Evolutionary conservation across 192 early-diverging fungal genomes (phyloP).

Genomic region (Pilaira anomala): DNA sequence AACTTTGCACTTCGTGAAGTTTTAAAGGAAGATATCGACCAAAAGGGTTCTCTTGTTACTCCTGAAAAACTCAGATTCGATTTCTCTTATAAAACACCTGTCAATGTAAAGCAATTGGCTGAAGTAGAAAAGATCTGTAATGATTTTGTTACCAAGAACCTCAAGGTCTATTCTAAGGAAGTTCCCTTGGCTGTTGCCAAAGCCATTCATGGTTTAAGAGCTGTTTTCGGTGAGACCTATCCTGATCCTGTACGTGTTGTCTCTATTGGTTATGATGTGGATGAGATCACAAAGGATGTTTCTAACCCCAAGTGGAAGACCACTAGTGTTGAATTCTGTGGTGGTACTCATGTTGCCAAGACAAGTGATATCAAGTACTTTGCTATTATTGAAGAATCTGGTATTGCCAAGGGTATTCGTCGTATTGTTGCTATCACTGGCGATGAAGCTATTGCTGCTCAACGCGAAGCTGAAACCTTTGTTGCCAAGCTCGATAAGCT

Average conservation of each 20-base stretch:
- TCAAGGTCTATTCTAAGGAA: slow-evolving; percentile 77
- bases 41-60: slow-evolving; percentile 94
- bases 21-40: slow-evolving; percentile 76
- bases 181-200: slow-evolving; percentile 79
- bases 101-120: slow-evolving; percentile 64
- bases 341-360: slow-evolving; percentile 92
- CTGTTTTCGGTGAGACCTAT: slow-evolving; percentile 97
- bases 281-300: slow-evolving; percentile 79
- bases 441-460: slow-evolving; percentile 75
- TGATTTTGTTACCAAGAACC: slow-evolving; percentile 71
- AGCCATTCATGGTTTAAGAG: slow-evolving; percentile 87
- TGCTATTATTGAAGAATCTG: slow-evolving; percentile 82
- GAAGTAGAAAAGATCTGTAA: slow-evolving; percentile 77
- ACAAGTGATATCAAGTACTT: slow-evolving; percentile 89
- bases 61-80: slow-evolving; percentile 97
- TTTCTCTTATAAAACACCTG: slow-evolving; percentile 75
- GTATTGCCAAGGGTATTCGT: slow-evolving; percentile 95
- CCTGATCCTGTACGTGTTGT: slow-evolving; percentile 98
- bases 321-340: slow-evolving; percentile 94
- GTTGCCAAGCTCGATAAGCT: slow-evolving; percentile 60
- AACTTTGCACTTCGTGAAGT: slow-evolving; percentile 92
- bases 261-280: slow-evolving; percentile 84
- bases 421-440: slow-evolving; percentile 94
- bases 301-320: slow-evolving; percentile 76
- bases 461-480: slow-evolving; percentile 68